phyloP scores from a whole-genome alignment of 2,329 filamentous ascomycete species.

The Mycosphaerella sp. region DNA sequence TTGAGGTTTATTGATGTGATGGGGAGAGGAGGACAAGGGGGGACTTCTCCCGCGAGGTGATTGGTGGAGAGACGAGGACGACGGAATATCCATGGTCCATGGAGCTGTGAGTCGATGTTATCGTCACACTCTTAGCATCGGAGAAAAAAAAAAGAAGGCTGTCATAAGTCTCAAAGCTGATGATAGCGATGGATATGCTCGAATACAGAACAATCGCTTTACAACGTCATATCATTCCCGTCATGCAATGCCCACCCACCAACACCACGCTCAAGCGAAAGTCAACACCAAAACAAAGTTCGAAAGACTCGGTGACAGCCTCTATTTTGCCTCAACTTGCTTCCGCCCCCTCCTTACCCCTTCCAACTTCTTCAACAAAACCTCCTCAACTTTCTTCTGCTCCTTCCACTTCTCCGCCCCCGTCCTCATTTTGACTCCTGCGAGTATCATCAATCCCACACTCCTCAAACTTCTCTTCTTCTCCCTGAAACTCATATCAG shows the following conservation, averaged over 20 bases:
- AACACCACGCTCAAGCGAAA: conserved; percentile 4
- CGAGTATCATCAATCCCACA: conserved; percentile 46
- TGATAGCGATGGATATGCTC: too few species aligned
- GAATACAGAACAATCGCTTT: too few species aligned
- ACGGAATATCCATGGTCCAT: too few species aligned
- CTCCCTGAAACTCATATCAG: conserved; percentile 44
- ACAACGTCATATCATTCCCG: too few species aligned
- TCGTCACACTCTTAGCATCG: too few species aligned
- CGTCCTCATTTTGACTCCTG: conserved; percentile 47
- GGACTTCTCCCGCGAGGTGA: too few species aligned
- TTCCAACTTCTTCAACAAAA: conserved; percentile 43
- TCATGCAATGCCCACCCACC: neutral
- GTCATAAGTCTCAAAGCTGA: too few species aligned
- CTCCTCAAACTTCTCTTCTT: conserved; percentile 44
- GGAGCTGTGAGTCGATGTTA: too few species aligned
- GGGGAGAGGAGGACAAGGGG: too few species aligned
- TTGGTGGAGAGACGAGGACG: too few species aligned
- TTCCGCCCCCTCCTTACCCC: conserved; percentile 35
- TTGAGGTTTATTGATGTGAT: conserved; percentile 36
- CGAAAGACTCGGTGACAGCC: neutral
- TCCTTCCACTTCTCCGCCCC: conserved; percentile 46
- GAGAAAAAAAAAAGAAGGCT: too few species aligned
- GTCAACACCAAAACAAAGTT: neutral
- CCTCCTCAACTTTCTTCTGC: conserved; percentile 45
- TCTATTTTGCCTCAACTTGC: too few species aligned